phyloP scores from a whole-genome alignment of 176 grass and related monocot genomes.

The Oryza officinalis region DNA sequence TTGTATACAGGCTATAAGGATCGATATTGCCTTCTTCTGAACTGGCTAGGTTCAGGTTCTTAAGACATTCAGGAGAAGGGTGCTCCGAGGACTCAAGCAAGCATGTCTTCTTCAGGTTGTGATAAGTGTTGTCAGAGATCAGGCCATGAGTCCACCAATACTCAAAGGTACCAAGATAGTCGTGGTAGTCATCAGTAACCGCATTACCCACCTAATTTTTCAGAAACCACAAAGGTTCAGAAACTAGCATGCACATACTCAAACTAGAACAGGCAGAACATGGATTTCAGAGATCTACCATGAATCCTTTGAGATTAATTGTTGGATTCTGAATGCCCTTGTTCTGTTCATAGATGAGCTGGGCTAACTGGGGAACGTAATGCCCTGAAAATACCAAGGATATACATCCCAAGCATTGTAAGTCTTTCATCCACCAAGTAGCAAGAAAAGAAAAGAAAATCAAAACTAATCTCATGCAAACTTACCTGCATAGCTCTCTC shows the following conservation, averaged over 20 bases:
- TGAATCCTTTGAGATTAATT: constrained; percentile 90
- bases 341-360: constrained; percentile 64
- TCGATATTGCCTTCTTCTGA: constrained; percentile 90
- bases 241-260: constrained; percentile 10
- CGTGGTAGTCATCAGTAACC: constrained; percentile 91
- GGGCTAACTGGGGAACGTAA: constrained; percentile 90
- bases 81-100: constrained; percentile 62
- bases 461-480: constrained; percentile 1
- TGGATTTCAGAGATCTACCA: constrained; percentile 52
- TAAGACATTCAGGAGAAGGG: constrained; percentile 83
- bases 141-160: constrained; percentile 97
- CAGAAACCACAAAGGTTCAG: constrained; percentile 24
- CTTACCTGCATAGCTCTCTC: constrained; percentile 93
- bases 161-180: constrained; percentile 96
- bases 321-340: constrained; percentile 60
- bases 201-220: constrained; percentile 82
- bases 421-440: constrained; percentile 7
- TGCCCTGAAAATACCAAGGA: constrained; percentile 60
- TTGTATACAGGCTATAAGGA: constrained; percentile 84
- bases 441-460: neutral
- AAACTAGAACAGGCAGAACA: constrained; percentile 12
- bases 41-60: constrained; percentile 71
- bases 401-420: neutral
- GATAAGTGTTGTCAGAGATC: constrained; percentile 86
- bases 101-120: constrained; percentile 79